Conservation (phyloP, 2,329 filamentous ascomycete genomes). For the Colletotrichum theobromicola region DNA sequence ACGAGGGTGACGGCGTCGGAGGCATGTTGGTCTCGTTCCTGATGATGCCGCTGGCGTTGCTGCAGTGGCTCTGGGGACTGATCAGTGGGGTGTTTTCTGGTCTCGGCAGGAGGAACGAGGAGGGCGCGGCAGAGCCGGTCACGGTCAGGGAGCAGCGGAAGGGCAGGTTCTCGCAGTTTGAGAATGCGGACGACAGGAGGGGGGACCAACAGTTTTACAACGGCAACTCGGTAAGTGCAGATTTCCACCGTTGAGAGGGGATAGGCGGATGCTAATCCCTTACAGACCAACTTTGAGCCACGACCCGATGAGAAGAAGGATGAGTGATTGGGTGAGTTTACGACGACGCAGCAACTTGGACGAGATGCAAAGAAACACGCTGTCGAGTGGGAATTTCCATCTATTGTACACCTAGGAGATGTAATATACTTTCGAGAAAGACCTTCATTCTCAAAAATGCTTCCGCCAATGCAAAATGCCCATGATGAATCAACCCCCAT, state of each 20-base stretch:
- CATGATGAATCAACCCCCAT: background rate
- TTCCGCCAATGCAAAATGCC: slow-evolving; percentile 4
- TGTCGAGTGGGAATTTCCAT: slow-evolving; percentile 19
- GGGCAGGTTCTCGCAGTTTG: slow-evolving; percentile 40
- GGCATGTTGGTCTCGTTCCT: background rate
- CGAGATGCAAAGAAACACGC: background rate
- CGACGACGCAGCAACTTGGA: background rate
- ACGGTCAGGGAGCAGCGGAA: slow-evolving; percentile 27
- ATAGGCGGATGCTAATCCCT: slow-evolving; percentile 29
- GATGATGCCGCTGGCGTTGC: slow-evolving; percentile 26
- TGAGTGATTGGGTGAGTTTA: background rate
- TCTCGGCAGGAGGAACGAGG: slow-evolving; percentile 22
- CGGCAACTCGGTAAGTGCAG: slow-evolving; percentile 76
- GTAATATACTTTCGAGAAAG: background rate
- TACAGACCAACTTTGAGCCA: slow-evolving; percentile 73
- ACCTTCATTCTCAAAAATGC: background rate
- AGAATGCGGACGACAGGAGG: slow-evolving; percentile 57
- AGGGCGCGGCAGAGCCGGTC: slow-evolving; percentile 24
- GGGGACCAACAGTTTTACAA: slow-evolving; percentile 82
- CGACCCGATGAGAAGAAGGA: slow-evolving; percentile 58
- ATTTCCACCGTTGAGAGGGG: background rate
- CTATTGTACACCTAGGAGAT: slow-evolving; percentile 23
- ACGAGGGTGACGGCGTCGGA: slow-evolving; percentile 31
- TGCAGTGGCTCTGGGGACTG: slow-evolving; percentile 37
- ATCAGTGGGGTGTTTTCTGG: slow-evolving; percentile 33